phyloP scores from a whole-genome alignment of 305 asterid genomes.

The Fraxinus dipetala region DNA sequence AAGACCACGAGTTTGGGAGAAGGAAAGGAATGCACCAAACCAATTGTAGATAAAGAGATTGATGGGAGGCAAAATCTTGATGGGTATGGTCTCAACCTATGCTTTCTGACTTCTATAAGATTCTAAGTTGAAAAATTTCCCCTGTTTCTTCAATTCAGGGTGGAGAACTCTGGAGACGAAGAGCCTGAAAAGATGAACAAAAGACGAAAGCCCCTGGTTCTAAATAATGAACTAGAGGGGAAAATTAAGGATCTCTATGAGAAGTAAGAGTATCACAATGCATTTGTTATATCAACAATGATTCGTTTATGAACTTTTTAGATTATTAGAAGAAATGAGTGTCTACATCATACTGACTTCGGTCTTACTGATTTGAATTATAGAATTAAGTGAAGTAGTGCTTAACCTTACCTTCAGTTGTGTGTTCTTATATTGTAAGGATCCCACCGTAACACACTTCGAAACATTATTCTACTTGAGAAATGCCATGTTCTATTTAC shows the following conservation, averaged over 20 bases:
- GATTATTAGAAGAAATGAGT: conserved; percentile 11
- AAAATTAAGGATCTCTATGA: conserved; percentile 63
- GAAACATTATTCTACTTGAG: conserved; percentile 6
- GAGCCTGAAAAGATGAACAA: conserved; percentile 35
- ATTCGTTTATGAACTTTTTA: not conserved
- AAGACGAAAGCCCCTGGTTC: conserved; percentile 38
- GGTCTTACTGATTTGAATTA: not conserved
- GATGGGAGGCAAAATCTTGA: conserved; percentile 34
- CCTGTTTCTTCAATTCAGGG: conserved; percentile 44
- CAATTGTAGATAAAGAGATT: conserved; percentile 26
- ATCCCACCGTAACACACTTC: not conserved
- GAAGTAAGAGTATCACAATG: conserved; percentile 48
- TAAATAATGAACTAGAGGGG: conserved; percentile 42
- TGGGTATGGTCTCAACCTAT: conserved; percentile 34
- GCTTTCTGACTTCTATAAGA: conserved; percentile 21
- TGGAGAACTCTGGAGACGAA: conserved; percentile 33
- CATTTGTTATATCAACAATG: not conserved
- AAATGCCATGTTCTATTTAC: conserved; percentile 1
- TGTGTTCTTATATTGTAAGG: not conserved
- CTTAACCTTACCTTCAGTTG: conserved; percentile 10
- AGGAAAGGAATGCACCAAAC: conserved; percentile 32
- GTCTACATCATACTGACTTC: conserved; percentile 4
- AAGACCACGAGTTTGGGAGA: conserved; percentile 34
- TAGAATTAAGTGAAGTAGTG: conserved; percentile 7
- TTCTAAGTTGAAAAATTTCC: conserved; percentile 18